Base-by-base conservation (phyloP, 2,329 filamentous ascomycete species). In the Chaetomium olivaceum region DNA sequence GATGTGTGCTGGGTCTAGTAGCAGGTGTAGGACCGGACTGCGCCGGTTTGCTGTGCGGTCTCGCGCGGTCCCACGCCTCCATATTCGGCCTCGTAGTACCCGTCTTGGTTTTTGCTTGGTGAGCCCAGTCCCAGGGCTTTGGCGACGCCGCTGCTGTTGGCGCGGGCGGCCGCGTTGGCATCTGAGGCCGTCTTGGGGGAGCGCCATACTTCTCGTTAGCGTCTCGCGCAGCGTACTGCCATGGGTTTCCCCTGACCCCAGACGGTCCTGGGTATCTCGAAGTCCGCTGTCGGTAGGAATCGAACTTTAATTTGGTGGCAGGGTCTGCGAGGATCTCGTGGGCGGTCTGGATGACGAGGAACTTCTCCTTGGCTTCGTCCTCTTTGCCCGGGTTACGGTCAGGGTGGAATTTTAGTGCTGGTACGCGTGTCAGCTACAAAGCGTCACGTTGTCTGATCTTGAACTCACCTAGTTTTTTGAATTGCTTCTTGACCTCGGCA, bases 361-460 rank as follows among this genome's bases (percentile, higher is more conserved):
- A 97, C 74, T 91, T 91, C 36, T 89, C 83, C 70, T 91, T 91
- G 74, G 90, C 90, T 74, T 94, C 91, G 64, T 86, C 79, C 78
- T 96, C 92, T 73, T 86, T 87, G 60, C 93, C 93, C 12, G 90
- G 91, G 74, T 97, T 96, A 66, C 93, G 89, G 76, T 97, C 93
- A 8, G 93, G 93, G 74, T 97, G 93, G 73, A 91, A 96, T 76
- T 91, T 91, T 56, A 96, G 82, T 57, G 92, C 92, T 92, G 64
- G 25, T 33, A 55, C 67, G 52, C 46, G 50, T 54, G 62, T 67
- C 33, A 65, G 64, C 58, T 68, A 62, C 23, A 61, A 29, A 46
- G 21, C 16, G 59, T 62, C 27, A 14, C 6, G 23, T 16, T 16
- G 11, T 11, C 4, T 14, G 9, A 7, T 7, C 12, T 46, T n/a